These are phyloP conservation scores for Trichopus zeylanicus DNA, from an alignment of 116 monocot genomes.

Conservation along the genomic window DNA sequence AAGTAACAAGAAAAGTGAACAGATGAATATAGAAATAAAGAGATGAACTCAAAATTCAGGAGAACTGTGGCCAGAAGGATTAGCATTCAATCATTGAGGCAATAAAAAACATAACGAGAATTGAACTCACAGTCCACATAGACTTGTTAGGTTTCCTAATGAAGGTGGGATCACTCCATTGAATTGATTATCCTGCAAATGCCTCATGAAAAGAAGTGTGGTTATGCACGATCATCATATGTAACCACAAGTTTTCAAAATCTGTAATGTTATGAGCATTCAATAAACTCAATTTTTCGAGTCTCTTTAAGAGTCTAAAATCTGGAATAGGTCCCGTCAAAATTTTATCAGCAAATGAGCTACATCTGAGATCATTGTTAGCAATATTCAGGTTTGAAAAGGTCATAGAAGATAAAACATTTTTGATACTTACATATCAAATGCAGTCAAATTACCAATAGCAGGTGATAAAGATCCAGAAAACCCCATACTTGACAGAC, in stretches of 20 bases:
- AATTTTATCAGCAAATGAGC: constrained; percentile 65
- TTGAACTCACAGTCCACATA: constrained; percentile 70
- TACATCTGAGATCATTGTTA: constrained; percentile 14
- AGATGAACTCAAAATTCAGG: too few relatives aligned
- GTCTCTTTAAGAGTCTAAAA: constrained; percentile 35
- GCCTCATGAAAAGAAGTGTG: constrained; percentile 27
- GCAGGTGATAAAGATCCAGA: constrained; percentile 56
- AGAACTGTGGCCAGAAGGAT: too few relatives aligned
- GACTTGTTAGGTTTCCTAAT: constrained; percentile 31
- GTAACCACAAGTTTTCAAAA: constrained; percentile 11
- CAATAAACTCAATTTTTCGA: constrained; percentile 50
- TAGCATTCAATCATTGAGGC: not conserved
- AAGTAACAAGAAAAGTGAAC: too few relatives aligned
- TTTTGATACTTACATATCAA: constrained; percentile 55
- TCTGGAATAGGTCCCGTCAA: constrained; percentile 67
- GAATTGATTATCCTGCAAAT: constrained; percentile 80
- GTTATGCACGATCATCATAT: too few relatives aligned
- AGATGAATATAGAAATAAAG: too few relatives aligned
- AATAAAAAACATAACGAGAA: not conserved
- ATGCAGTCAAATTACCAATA: constrained; percentile 65
- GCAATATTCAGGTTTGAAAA: not conserved
- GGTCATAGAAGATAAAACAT: not conserved
- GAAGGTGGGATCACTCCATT: constrained; percentile 51
- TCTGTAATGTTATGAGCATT: not conserved
- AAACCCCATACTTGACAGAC: constrained; percentile 62